These are phyloP conservation scores for Pueraria montana DNA, from an alignment of 306 rosid genomes.

Conservation along the genomic window DNA sequence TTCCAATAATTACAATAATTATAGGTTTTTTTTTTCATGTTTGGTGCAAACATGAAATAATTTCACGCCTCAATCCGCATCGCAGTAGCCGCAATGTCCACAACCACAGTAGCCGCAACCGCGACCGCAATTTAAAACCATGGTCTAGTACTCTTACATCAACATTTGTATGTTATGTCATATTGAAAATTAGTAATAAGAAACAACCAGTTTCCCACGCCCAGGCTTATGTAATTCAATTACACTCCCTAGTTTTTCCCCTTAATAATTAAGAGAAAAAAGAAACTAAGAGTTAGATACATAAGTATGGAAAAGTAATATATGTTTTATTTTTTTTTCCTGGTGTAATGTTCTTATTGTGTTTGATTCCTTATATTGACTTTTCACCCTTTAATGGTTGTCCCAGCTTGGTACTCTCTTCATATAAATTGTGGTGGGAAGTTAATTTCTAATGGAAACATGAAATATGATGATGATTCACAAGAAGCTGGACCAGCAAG, in stretches of 20 bases:
- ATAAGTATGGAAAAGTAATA: background rate
- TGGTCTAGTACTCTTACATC: no score
- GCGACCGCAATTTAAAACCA: no score
- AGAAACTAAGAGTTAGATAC: background rate
- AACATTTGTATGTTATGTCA: background rate
- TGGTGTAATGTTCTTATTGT: background rate
- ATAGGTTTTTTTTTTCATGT: no score
- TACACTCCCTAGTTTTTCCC: background rate
- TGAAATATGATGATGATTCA: slow-evolving; percentile 58
- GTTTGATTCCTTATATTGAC: slow-evolving; percentile 1
- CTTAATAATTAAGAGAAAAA: background rate
- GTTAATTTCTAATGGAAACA: slow-evolving; percentile 35
- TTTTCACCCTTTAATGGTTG: background rate
- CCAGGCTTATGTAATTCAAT: background rate
- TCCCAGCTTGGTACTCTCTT: slow-evolving; percentile 56
- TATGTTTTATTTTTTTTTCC: background rate
- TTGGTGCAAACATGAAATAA: no score
- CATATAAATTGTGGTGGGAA: slow-evolving; percentile 79
- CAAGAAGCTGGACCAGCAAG: slow-evolving; percentile 51
- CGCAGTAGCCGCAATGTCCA: no score
- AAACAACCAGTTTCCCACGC: background rate
- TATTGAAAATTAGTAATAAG: background rate
- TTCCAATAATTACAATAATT: no score
- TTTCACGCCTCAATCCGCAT: no score
- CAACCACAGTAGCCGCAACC: no score